Base-by-base conservation (phyloP, 768 basidiomycete species). In the Nevesoporus exiguus region DNA sequence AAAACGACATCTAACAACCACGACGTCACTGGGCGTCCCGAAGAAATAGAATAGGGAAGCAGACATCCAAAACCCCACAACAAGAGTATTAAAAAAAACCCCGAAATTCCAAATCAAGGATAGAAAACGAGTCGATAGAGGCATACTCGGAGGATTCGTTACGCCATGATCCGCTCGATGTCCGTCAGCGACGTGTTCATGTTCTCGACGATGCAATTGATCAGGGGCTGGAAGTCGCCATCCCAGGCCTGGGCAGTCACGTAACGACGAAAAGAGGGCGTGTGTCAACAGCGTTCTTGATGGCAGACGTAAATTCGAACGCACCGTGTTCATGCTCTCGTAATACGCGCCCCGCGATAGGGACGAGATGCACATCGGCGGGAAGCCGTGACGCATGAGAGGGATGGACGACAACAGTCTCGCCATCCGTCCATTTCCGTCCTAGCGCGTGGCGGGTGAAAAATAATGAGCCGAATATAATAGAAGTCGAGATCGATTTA, bases 371-470 rank as follows among this genome's bases (percentile, higher is more conserved):
- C 60, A 73, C 19, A 72, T 52, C 8, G 71, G 63, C 36, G 71
- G 71, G 40, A 61, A 71, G 29, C 70, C 70, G 19, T 65, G 60
- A 27, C 67, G 71, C 7, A 72, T 41, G 19, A 72, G 64, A 13
- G 71, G 71, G 7, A 72, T 72, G 43, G 72, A 73, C 0, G 71
- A 73, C 6, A 72, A 40, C 8, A 72, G 50, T 33, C 66, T 62
- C 14, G 71, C 69, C 65, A 72, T 66, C 9, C 71, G 63, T n/a
- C 72, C 69, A 52, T 72, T 72, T 43, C 72, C 71, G 19, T 72
- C 66, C 70, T 71, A 24, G n/a, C 6, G 19, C 11, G 14, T 42
- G 39, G 8, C 8, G 17, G n/a, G 49, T 21, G 17, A 30, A n/a
- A 21, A 11, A 47, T 36, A 33, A 47, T 17, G 41, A n/a, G n/a